Evolutionary conservation across 345 rosid species (phyloP), one percentile per base, ranked within the genome.

Genomic region (Aegle marmelos): DNA sequence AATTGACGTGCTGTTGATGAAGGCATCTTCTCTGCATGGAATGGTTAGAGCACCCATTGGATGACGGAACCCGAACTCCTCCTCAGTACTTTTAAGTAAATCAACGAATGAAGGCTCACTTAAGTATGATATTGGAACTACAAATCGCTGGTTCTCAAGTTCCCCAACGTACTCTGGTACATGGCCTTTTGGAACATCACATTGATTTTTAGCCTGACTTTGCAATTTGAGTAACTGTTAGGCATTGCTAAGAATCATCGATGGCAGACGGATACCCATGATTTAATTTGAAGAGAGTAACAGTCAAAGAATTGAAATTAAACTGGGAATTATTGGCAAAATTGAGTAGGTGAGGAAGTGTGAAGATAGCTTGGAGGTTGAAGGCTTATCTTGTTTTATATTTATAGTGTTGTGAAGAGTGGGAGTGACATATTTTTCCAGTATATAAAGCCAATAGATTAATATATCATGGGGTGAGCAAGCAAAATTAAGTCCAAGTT

Each of bases 1-100:
- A 39, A 39, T 39, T 39, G 45, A 39, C 1, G 45, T 39, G 45
- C 8, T 39, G 9, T 9, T 64, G 67, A 79, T 72, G 88, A 94
- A 92, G 74, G 83, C 81, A 10, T 87, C 90, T 85, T 92, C 91
- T 57, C 85, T 83, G 85, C 97, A 94, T 27, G 97, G 97, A 68
- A 94, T 84, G 4, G 92, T 90, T 74, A 92, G 89, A 10, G 92
- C 94, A 0, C 95, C 97, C 90, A 87, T 91, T 0, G 98, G 93
- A 76, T 88, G 92, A 72, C 88, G 82, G 76, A 90, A 94, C 65
- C 97, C 97, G 1, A 89, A 92, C 59, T 91, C 97, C 80, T 89
- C 91, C 79, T 93, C 97, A 0, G 95, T 97, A 54, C 50, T 45
- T 45, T 45, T 45, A 45, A 45, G 16, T 81, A 93, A 78, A 39